Evolutionary conservation across 2,329 filamentous ascomycete genomes (phyloP), one percentile per base, ranked within the genome.

Genomic region (Aspergillus hortae): DNA sequence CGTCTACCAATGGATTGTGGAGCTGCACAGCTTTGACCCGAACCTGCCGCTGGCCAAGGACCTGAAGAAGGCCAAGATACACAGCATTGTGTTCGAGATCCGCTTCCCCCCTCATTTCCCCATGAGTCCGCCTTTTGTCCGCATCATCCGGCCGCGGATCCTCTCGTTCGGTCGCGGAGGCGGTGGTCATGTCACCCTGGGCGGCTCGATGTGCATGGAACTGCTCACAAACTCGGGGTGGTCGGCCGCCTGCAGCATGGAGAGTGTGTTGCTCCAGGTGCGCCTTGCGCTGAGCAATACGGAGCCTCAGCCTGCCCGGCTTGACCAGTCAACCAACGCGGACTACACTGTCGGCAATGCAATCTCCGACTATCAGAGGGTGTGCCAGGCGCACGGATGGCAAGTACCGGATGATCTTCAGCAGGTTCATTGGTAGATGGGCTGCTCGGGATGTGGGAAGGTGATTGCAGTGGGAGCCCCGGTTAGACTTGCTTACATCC

Each of bases 1-100:
- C 62, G 78, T 91, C 56, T 96, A 94, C 63, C 90, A 95, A 63
- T 95, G 91, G 91, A 90, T 95, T 53, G 85, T 95, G 5, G 89
- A 96, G 67, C 75, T 96, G 1, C 92, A 96, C 67, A 89, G 86
- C 41, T 95, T 96, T 62, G 86, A 90, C 21, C 57, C 74, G 0
- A 67, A 73, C 1, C 77, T 94, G 0, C 89, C 88, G 1, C 76
- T 96, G 1, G 85, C 88, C 0, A 66, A 80, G 48, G 91, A 96
- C 64, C 90, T 96, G 83, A 83, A 85, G 66, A 61, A 67, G 2
- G 77, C 74, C 1, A 77, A 76, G 0, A 60, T 87, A 51, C 81
- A 77, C 19, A 91, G 88, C 63, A 75, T 96, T 36, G 84, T 95
- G 0, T 71, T 95, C 10, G 92, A 96, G 70, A 74, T 96, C 40